Evolutionary conservation across 306 rosid species (phyloP), one percentile per base, ranked within the genome.

Genomic region (Pyrus bretschneideri): DNA sequence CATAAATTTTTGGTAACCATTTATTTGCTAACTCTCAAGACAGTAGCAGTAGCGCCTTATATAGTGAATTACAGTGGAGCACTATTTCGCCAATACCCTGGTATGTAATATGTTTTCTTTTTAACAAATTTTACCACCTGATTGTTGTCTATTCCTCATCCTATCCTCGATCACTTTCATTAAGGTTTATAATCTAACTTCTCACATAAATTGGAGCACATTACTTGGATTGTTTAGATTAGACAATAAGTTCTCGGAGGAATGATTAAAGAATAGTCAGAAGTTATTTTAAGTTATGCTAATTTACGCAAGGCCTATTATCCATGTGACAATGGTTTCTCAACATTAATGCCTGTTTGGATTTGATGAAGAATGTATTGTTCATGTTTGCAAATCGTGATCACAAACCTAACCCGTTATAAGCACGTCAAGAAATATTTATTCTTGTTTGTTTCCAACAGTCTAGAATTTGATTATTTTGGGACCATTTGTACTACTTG

Each of bases 51-150:
- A 79, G 96, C 96, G 44, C 98, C 98, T 46, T 95, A 88, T 73
- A 80, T 95, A 61, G 92, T 92, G 80, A 92, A 95, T 79, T 95
- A 95, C 91, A 88, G 62, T 84, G 97, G 98, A 89, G 97, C 97
- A 22, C 75, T 95, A 79, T 95, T 95, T 83, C 96, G 97, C 67
- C 97, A 90, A 82, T 95, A 88, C 80, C 97, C 98, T 22, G 98
- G 98, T 95, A 86, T 69, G 79, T 82, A 66, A 66, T 70, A 79
- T 71, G 45, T 42, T 42, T 10, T 42, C 12, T 38, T 62, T 59
- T 67, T 76, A 22, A 73, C 3, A 52, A 25, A 78, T 19, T 29
- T 3, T 29, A 17, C 19, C 30, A 35, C 59, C 58, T 44, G 25
- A 27, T 66, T 68, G 46, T 69, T 63, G 9, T 17, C 31, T 67